Evolutionary conservation across 75 land plant species (phyloP).

Genomic region (Picea sitchensis): DNA sequence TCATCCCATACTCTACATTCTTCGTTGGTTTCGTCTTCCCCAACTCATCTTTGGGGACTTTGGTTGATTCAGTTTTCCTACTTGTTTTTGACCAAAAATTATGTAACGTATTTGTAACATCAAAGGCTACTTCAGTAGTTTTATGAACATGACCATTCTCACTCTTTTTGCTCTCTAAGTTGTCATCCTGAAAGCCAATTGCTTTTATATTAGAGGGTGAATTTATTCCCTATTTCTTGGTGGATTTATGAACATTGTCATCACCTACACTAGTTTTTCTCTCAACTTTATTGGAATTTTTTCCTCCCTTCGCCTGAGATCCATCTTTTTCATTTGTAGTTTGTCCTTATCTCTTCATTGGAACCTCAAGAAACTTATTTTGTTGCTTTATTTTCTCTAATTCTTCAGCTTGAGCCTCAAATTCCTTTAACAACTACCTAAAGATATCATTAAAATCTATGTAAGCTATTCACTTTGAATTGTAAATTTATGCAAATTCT

Average conservation of each 20-base stretch:
- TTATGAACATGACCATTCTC: conserved; percentile 28
- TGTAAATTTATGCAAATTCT: too few relatives aligned
- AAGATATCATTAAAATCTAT: too few relatives aligned
- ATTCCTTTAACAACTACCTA: too few relatives aligned
- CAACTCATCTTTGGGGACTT: conserved; percentile 42
- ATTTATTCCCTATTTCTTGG: conserved; percentile 9
- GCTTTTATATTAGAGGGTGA: conserved; percentile 28
- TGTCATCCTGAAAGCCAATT: conserved; percentile 9
- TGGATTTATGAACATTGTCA: conserved; percentile 32
- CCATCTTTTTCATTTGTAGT: too few relatives aligned
- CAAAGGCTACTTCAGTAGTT: too few relatives aligned
- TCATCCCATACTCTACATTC: conserved; percentile 83
- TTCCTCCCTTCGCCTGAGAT: too few relatives aligned
- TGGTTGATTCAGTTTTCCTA: conserved; percentile 58
- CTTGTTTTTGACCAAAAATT: background rate
- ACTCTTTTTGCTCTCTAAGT: conserved; percentile 21
- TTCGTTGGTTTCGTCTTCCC: conserved; percentile 66
- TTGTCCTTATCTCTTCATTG: too few relatives aligned
- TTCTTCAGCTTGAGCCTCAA: too few relatives aligned
- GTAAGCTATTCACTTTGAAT: too few relatives aligned
- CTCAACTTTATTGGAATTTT: conserved; percentile 9
- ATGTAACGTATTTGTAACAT: too few relatives aligned
- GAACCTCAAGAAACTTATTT: too few relatives aligned
- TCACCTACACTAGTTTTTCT: conserved; percentile 41
- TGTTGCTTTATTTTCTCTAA: too few relatives aligned